A percentile compares a stretch with the other conserved stretches of the same genome.
Evolutionary conservation across 768 basidiomycete genomes (phyloP).

Genomic region (Suillus cothurnatus): DNA sequence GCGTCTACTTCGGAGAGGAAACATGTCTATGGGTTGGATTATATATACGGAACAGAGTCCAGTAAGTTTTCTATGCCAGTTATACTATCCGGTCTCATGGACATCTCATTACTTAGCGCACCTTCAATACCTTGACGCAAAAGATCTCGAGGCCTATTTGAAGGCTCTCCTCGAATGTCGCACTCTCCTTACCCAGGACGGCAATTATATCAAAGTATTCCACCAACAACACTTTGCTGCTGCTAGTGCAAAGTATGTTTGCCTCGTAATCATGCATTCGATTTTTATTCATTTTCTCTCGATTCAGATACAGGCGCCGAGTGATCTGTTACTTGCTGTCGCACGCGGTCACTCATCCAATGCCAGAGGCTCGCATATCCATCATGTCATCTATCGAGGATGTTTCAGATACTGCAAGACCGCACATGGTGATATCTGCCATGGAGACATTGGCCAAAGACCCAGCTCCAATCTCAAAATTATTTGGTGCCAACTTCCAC

Average conservation of each 20-base stretch:
- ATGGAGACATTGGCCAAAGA: constrained; percentile 43
- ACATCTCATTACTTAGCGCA: constrained; percentile 34
- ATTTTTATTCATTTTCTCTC: constrained; percentile 2
- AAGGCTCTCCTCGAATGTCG: constrained; percentile 48
- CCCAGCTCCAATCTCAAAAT: constrained; percentile 27
- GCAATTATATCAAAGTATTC: constrained; percentile 55
- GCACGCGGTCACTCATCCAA: constrained; percentile 64
- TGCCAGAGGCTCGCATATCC: constrained; percentile 48
- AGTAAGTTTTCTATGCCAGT: constrained; percentile 40
- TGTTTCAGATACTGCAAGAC: constrained; percentile 45
- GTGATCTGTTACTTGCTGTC: constrained; percentile 80
- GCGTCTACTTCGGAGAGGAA: constrained; percentile 41
- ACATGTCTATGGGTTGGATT: constrained; percentile 72
- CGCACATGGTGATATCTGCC: constrained; percentile 60
- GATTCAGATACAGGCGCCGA: constrained; percentile 64
- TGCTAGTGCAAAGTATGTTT: constrained; percentile 50
- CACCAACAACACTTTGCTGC: constrained; percentile 58
- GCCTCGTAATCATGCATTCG: constrained; percentile 22
- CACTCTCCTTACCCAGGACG: constrained; percentile 63
- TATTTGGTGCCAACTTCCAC: constrained; percentile 42
- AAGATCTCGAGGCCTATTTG: constrained; percentile 63
- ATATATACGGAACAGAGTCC: constrained; percentile 64
- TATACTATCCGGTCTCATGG: constrained; percentile 8
- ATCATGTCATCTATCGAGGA: constrained; percentile 52
- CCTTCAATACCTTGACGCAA: constrained; percentile 71